Percentiles rank a stretch among this genome's conserved stretches.
Conservation (phyloP, 805 yeast species). For the Starmerella potacharoeniae region DNA sequence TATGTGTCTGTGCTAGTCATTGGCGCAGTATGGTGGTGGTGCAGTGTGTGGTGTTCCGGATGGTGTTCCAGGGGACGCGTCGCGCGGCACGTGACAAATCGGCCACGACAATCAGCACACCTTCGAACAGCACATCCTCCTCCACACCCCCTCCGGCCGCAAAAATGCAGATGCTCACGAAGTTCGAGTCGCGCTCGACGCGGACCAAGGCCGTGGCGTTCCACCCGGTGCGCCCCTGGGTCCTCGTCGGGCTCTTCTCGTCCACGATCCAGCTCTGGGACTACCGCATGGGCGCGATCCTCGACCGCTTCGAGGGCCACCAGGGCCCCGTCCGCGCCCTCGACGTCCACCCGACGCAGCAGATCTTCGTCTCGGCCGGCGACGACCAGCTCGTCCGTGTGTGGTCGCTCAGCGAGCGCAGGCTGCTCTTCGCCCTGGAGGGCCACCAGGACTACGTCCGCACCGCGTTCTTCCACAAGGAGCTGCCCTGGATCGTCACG, state of each 20-base stretch:
- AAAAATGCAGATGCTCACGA: slow-evolving; percentile 23
- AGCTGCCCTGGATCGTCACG: slow-evolving; percentile 93
- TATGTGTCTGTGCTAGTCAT: no score
- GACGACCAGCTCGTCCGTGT: slow-evolving; percentile 92
- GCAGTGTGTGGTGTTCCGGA: no score
- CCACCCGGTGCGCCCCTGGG: slow-evolving; percentile 94
- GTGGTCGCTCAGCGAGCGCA: slow-evolving; percentile 79
- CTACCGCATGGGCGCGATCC: slow-evolving; percentile 95
- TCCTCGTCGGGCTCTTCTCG: slow-evolving; percentile 83
- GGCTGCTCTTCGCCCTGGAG: slow-evolving; percentile 78
- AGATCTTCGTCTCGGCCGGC: slow-evolving; percentile 92
- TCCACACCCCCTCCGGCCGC: slow-evolving; percentile 3
- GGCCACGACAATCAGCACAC: slow-evolving; percentile 1
- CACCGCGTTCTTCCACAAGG: slow-evolving; percentile 88
- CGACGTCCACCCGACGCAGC: slow-evolving; percentile 96
- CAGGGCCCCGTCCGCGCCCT: slow-evolving; percentile 96
- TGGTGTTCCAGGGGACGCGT: background rate
- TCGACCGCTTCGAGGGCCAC: slow-evolving; percentile 95
- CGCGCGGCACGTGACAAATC: background rate
- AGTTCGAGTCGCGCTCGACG: slow-evolving; percentile 95
- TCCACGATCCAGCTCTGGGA: slow-evolving; percentile 99
- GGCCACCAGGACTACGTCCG: slow-evolving; percentile 96
- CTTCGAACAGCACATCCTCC: background rate
- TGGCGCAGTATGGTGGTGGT: no score
- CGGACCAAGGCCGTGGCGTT: slow-evolving; percentile 97